Percentiles rank a stretch among this genome's conserved stretches.
Conservation (phyloP, 2,329 filamentous ascomycete species). For the Microdochium bolleyi region DNA sequence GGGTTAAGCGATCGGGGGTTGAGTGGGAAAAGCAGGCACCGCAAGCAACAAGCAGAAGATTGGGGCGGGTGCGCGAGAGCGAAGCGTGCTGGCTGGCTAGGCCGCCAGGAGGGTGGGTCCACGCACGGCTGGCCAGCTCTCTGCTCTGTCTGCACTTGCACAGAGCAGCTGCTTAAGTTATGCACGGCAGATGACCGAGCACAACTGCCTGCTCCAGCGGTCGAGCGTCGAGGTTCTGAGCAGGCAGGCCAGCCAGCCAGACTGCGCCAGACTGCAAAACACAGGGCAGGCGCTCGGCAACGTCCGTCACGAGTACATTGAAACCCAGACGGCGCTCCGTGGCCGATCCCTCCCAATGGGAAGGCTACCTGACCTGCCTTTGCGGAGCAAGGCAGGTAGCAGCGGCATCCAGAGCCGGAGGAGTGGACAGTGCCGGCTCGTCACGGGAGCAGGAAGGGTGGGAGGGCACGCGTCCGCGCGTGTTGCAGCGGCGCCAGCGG, state of each 20-base stretch:
- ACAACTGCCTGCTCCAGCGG: not conserved
- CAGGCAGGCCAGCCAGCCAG: no score
- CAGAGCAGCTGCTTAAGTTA: not conserved
- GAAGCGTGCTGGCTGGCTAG: not conserved
- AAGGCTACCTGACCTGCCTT: not conserved
- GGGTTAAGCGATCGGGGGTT: constrained; percentile 18
- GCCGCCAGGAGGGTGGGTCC: not conserved
- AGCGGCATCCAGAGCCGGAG: not conserved
- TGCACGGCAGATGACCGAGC: not conserved
- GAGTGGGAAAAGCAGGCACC: constrained; percentile 1
- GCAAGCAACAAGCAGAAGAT: not conserved
- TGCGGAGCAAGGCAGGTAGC: not conserved
- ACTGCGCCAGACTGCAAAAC: no score
- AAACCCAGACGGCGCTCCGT: no score
- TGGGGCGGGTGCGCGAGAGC: not conserved
- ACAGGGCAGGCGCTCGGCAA: no score
- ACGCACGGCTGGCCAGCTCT: not conserved
- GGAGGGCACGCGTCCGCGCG: not conserved
- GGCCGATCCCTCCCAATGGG: no score
- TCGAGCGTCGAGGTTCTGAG: no score
- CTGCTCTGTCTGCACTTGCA: not conserved
- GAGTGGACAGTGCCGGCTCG: not conserved
- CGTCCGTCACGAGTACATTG: no score
- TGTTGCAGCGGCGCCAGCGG: not conserved
- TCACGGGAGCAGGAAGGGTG: not conserved